These are phyloP conservation scores for Colletotrichum musicola DNA, from an alignment of 2,329 filamentous ascomycete species.

Conservation along the genomic window DNA sequence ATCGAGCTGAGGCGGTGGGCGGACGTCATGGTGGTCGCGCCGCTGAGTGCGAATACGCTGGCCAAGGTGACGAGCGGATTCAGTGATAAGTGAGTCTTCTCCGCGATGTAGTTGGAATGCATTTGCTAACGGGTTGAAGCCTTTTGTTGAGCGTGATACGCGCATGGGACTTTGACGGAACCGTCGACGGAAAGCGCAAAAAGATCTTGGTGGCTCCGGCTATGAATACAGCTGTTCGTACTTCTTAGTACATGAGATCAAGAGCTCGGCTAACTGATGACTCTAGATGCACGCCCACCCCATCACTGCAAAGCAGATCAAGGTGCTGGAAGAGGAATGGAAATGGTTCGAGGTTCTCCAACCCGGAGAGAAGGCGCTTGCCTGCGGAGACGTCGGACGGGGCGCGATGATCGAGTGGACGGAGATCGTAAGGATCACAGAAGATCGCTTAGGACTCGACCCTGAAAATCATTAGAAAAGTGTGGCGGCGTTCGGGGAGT, in stretches of 20 bases:
- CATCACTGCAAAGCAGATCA: slow-evolving; percentile 79
- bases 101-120: too few relatives aligned
- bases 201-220: slow-evolving; percentile 81
- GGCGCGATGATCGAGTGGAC: slow-evolving; percentile 89
- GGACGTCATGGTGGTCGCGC: slow-evolving; percentile 82
- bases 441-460: slow-evolving; percentile 60
- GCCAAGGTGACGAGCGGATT: slow-evolving; percentile 86
- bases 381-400: slow-evolving; percentile 85
- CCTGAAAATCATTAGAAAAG: background rate
- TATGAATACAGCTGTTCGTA: slow-evolving; percentile 81
- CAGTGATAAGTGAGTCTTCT: slow-evolving; percentile 73
- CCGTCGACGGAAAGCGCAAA: slow-evolving; percentile 69
- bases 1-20: slow-evolving; percentile 86
- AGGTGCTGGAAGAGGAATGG: slow-evolving; percentile 81
- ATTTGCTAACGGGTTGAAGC: background rate
- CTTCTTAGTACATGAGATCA: background rate
- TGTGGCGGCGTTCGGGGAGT: too few relatives aligned
- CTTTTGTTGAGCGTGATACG: slow-evolving; percentile 71
- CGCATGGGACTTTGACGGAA: slow-evolving; percentile 86
- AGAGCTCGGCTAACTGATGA: background rate
- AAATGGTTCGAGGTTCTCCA: slow-evolving; percentile 78
- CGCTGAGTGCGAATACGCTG: slow-evolving; percentile 85
- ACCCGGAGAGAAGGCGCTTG: slow-evolving; percentile 81
- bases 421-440: slow-evolving; percentile 76
- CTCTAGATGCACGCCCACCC: slow-evolving; percentile 86